phyloP scores from a whole-genome alignment of 148 eudicot genomes.

The Diospyros kaki region DNA sequence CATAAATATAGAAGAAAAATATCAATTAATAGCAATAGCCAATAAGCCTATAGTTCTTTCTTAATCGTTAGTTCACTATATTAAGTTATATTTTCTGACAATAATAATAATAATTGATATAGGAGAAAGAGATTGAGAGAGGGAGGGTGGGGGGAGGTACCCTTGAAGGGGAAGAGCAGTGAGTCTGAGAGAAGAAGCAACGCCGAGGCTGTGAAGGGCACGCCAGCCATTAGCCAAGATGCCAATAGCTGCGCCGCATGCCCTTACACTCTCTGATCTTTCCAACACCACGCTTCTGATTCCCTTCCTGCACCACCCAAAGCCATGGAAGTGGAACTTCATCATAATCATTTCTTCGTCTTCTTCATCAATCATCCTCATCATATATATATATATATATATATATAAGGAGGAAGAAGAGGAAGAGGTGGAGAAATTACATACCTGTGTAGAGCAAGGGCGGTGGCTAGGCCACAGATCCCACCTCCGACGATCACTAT shows the following conservation, averaged over 20 bases:
- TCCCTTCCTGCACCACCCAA: slow-evolving; percentile 20
- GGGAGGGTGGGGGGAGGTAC: not conserved
- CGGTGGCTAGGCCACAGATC: slow-evolving; percentile 24
- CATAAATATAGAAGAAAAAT: too few relatives aligned
- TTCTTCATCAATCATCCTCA: not conserved
- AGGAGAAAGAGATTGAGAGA: not conserved
- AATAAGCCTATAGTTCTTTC: too few relatives aligned
- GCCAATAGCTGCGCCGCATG: slow-evolving; percentile 23
- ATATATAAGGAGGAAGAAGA: too few relatives aligned
- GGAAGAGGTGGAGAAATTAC: not conserved
- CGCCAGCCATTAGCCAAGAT: slow-evolving; percentile 32
- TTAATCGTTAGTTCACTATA: too few relatives aligned
- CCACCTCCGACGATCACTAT: slow-evolving; percentile 24
- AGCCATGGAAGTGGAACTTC: not conserved
- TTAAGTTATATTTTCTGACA: too few relatives aligned
- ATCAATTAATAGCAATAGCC: too few relatives aligned
- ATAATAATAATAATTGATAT: too few relatives aligned
- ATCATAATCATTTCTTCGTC: not conserved
- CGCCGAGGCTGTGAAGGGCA: slow-evolving; percentile 28
- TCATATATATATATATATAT: not conserved
- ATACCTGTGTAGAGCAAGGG: slow-evolving; percentile 26
- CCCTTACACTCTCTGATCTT: slow-evolving; percentile 18
- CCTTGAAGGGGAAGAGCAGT: slow-evolving; percentile 11
- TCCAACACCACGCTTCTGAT: slow-evolving; percentile 31
- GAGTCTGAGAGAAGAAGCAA: slow-evolving; percentile 16